phyloP scores from a whole-genome alignment of 176 grass and related monocot species.

The Bromus sterilis region DNA sequence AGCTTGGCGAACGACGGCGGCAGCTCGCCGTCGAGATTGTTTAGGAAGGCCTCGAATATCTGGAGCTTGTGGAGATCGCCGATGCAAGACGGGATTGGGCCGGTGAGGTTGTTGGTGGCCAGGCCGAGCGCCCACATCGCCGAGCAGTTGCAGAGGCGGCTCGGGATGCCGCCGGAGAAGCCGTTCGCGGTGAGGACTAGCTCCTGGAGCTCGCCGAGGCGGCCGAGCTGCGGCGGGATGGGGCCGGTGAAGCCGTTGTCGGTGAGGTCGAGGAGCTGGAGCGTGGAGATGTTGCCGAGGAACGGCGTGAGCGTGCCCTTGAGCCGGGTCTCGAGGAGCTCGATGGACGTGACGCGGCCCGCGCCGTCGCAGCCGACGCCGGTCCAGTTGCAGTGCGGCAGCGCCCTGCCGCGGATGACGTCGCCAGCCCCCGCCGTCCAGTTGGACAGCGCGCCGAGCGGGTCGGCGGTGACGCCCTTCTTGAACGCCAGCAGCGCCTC shows the following conservation, averaged over 20 bases:
- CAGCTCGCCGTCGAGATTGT: constrained; percentile 43
- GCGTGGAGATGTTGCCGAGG: constrained; percentile 76
- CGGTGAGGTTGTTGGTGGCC: constrained; percentile 48
- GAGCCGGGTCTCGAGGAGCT: constrained; percentile 33
- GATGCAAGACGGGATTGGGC: constrained; percentile 51
- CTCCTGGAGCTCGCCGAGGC: constrained; percentile 23
- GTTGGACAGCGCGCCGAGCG: constrained; percentile 33
- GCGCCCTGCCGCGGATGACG: background rate
- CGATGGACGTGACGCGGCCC: constrained; percentile 44
- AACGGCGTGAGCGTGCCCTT: constrained; percentile 59
- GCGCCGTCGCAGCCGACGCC: constrained; percentile 59
- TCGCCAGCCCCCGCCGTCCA: constrained; percentile 26
- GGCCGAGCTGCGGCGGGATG: constrained; percentile 56
- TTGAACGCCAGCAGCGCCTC: constrained; percentile 85
- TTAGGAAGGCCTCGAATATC: background rate
- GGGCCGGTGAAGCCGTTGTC: constrained; percentile 41
- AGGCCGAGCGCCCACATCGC: constrained; percentile 27
- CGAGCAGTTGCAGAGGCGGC: constrained; percentile 70
- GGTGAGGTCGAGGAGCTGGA: constrained; percentile 61
- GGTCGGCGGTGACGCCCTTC: constrained; percentile 47
- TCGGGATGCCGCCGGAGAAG: constrained; percentile 52
- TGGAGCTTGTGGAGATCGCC: constrained; percentile 37
- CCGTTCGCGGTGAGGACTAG: constrained; percentile 31
- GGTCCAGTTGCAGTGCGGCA: constrained; percentile 61
- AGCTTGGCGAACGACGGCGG: constrained; percentile 57